Evolutionary conservation across 768 basidiomycete species (phyloP), one percentile per base, ranked within the genome.

Genomic region (Lentinula guzmanii): DNA sequence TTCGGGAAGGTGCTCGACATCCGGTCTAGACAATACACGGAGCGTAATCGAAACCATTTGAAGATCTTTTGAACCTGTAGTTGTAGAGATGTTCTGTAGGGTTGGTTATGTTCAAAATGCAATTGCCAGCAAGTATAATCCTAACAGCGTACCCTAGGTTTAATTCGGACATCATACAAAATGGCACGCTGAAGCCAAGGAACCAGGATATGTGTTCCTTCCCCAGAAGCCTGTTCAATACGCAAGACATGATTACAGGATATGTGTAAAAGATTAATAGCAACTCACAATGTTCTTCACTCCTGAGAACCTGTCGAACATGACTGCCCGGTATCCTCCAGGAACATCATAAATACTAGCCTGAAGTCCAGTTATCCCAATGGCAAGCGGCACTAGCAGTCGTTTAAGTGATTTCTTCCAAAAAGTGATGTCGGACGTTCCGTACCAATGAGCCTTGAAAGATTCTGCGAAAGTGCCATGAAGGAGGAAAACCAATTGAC

Each of bases 31-130:
- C 66, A 99, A 85, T 39, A 99, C 96, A 61, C 97, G 91, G 55
- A 98, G 83, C 0, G 96, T 98, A 58, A 99, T 88, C 37, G 95
- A 91, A 60, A 99, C 93, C 94, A 98, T 98, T 75, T 98, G 96
- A 76, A 99, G 77, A 72, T 99, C 95, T 72, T 98, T 98, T 9
- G 95, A 98, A 37, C 97, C 97, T 24, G 97, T 98, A 1, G 92
- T 97, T 2, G 97, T 98, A n/a, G 92, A 95, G 61, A 98, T 98
- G 70, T 97, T 97, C 93, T 96, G 65, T 4, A 41, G 1, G n/a
- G 33, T 24, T 33, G 8, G 18, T 4, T 13, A 52, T 42, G 1
- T 35, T 18, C 18, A 39, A 13, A 13, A 39, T 39, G 16, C 15
- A 9, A 21, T 24, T 54, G 43, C 16, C 28, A 50, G 21, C 51